Percentiles rank a stretch among this genome's conserved stretches.
Conservation (phyloP, 192 early-diverging fungal genomes). For the Mortierella alpina region DNA sequence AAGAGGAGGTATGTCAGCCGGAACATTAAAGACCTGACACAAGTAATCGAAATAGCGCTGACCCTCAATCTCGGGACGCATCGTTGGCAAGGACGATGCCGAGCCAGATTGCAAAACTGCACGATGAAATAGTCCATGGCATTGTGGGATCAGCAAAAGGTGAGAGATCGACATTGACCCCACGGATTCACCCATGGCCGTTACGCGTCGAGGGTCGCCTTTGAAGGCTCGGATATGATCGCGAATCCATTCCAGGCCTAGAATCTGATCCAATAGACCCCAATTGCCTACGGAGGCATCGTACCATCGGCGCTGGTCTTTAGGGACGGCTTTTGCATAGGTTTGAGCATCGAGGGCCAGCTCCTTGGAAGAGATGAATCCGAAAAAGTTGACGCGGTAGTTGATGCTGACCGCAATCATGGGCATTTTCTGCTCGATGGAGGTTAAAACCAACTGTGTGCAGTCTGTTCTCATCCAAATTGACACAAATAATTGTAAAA, state of each 20-base stretch:
- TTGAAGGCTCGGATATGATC: conserved; percentile 69
- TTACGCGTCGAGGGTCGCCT: conserved; percentile 63
- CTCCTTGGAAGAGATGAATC: conserved; percentile 55
- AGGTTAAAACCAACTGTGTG: conserved; percentile 1
- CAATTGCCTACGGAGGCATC: conserved; percentile 35
- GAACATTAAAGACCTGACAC: conserved; percentile 7
- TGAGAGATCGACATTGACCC: conserved; percentile 52
- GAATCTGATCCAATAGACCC: conserved; percentile 60
- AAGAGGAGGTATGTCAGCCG: neutral
- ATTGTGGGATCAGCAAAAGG: conserved; percentile 20
- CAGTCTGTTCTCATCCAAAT: neutral
- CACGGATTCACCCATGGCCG: conserved; percentile 67
- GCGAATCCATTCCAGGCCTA: conserved; percentile 67
- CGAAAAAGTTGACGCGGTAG: conserved; percentile 60
- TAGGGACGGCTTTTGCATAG: neutral
- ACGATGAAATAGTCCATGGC: conserved; percentile 7
- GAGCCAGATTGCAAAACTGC: conserved; percentile 15
- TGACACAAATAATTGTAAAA: neutral
- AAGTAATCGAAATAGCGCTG: conserved; percentile 14
- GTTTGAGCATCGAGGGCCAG: conserved; percentile 4
- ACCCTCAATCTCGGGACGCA: conserved; percentile 6
- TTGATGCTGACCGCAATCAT: conserved; percentile 56
- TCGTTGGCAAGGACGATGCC: neutral
- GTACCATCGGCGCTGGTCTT: conserved; percentile 11
- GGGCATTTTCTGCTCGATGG: conserved; percentile 2